Conservation (phyloP, 1,284 basidiomycete species). For the Tilletia walkeri region DNA sequence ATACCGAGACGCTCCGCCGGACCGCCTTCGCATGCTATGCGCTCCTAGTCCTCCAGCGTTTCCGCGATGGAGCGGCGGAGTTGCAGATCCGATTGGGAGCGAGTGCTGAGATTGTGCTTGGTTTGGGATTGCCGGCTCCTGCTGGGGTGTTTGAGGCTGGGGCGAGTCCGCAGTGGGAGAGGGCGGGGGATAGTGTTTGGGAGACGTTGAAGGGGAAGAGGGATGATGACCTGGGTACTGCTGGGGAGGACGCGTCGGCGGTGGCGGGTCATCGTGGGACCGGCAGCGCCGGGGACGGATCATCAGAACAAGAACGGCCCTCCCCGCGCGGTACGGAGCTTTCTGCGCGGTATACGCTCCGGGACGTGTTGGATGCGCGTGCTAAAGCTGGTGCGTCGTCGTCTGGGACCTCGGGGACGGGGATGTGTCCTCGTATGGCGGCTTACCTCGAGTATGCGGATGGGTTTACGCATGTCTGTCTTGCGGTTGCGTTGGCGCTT, state of each 20-base stretch:
- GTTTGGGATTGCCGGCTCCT: slow-evolving; percentile 37
- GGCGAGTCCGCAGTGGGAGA: slow-evolving; percentile 14
- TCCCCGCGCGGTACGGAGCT: background rate
- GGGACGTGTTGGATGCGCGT: slow-evolving; percentile 33
- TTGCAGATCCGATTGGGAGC: slow-evolving; percentile 30
- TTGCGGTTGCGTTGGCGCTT: slow-evolving; percentile 42
- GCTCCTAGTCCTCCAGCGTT: slow-evolving; percentile 44
- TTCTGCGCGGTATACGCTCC: slow-evolving; percentile 24
- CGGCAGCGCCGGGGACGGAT: slow-evolving; percentile 14
- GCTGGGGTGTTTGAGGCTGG: slow-evolving; percentile 45
- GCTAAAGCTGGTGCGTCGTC: slow-evolving; percentile 15
- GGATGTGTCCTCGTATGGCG: slow-evolving; percentile 25
- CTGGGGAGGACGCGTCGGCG: too few species aligned
- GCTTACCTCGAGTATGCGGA: slow-evolving; percentile 41
- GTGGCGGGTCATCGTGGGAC: background rate
- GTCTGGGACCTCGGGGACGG: background rate
- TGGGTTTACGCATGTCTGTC: slow-evolving; percentile 43
- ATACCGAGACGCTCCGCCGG: slow-evolving; percentile 41
- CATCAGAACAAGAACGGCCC: background rate
- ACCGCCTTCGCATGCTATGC: slow-evolving; percentile 44
- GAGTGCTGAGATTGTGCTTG: slow-evolving; percentile 38
- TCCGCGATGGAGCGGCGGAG: slow-evolving; percentile 34
- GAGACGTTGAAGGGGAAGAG: slow-evolving; percentile 10
- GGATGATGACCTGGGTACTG: background rate
- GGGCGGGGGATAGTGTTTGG: slow-evolving; percentile 15